Evolutionary conservation across 108 stramenopile species (phyloP), one percentile per base, ranked within the genome.

Genomic region (Hondaea fermentalgiana): DNA sequence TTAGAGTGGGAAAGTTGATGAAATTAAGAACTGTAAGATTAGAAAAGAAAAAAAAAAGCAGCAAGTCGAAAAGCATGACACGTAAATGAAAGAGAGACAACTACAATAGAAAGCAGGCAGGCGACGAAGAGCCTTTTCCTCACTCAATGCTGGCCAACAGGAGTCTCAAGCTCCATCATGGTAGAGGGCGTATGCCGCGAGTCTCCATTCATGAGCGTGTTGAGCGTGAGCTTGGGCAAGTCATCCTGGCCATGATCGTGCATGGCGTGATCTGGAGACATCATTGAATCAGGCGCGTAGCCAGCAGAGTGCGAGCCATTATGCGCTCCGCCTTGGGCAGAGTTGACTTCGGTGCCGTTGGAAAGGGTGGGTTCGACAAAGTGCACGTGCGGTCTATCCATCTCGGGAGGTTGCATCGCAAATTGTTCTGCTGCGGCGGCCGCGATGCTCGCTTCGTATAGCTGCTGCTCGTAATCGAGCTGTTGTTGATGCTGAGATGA

Each of bases 111-210:
- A 35, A 35, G 35, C 35, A 35, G 35, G 35, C 35, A 35, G 35
- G 35, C 35, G 1, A 35, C 35, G 2, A 35, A 35, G 35, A 0
- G 35, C 35, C 35, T 35, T 35, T 35, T 35, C 35, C 35, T 57
- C 55, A 57, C 8, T 57, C 55, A 57, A 57, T 57, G 35, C 35
- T 35, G 64, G 25, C 42, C 64, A 69, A 42, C 35, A 55, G 76
- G 76, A 16, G 76, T 83, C 23, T 83, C 76, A 23, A 83, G 76
- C 76, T 83, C 76, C 76, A 83, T 83, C 49, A 53, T 83, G 25
- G n/a, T 6, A 47, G 76, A 47, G 1, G 76, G 45, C 16, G 76
- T 53, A 83, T 53, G 14, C 10, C 25, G 64, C 12, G 64, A 8
- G 17, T 69, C 23, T 25, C 14, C 25, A 45, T 43, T 10, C 10